Evolutionary conservation across 768 basidiomycete species (phyloP), one percentile per base, ranked within the genome.

Genomic region (Trichaptum fuscoviolaceum): DNA sequence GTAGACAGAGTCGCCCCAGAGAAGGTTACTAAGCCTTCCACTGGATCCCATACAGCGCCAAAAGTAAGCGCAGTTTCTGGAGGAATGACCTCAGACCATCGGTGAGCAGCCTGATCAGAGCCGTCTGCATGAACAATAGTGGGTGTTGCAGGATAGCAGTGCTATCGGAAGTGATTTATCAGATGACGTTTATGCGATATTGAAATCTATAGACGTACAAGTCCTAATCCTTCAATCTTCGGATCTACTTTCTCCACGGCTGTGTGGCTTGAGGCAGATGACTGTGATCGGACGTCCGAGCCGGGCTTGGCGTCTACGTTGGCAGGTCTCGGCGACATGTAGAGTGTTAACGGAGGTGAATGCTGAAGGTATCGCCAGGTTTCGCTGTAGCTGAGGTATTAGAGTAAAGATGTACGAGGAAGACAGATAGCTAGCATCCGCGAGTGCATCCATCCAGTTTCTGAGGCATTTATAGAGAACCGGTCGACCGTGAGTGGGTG

Each of bases 81-180:
- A 20, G 85, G 85, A 7, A 85, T 77, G 60, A 86, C 74, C 30
- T 86, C 82, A 17, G 86, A 86, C 87, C 85, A 87, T 36, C 84
- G 81, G 62, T 70, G 73, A 73, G 60, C 69, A 67, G 65, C 66
- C 42, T 52, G 42, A 52, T 52, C 15, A 20, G 42, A 52, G 42
- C 20, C 20, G 2, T 52, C 42, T 12, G 42, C 42, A 52, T 52
- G 42, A 2, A 52, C 42, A 20, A 52, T 52, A 52, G 42, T 52
- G 20, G 42, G 42, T 15, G 42, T 52, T 12, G 42, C 20, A 52
- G 42, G 42, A 52, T 52, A 52, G 42, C 42, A 52, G 42, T 52
- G 42, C 42, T 52, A 20, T 52, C 42, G 10, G 42, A 52, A 5
- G 42, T 52, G 42, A 15, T 2, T 12, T 52, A 52, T 52, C 5